Evolutionary conservation across 352 stramenopile species (phyloP).

Genomic region (Pythium dissotocum): DNA sequence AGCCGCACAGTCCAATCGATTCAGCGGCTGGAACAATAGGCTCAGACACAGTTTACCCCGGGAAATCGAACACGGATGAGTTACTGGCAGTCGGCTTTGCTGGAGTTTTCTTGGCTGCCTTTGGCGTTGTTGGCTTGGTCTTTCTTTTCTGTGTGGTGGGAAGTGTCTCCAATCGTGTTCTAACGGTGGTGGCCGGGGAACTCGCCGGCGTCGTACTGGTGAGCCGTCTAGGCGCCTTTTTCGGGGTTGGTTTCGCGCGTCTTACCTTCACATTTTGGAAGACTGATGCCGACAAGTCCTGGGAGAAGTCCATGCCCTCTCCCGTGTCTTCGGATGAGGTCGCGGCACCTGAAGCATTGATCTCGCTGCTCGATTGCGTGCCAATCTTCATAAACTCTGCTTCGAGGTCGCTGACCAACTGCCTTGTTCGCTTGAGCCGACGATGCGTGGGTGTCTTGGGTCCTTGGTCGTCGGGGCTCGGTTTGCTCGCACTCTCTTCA

Average conservation of each 20-base stretch:
- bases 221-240: background rate
- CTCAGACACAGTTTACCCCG: constrained; percentile 56
- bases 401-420: constrained; percentile 24
- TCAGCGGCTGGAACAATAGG: constrained; percentile 28
- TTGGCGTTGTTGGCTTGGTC: constrained; percentile 16
- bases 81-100: background rate
- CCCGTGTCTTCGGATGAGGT: constrained; percentile 16
- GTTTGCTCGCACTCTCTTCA: background rate
- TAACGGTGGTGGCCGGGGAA: too few species aligned
- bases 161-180: background rate
- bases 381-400: constrained; percentile 28
- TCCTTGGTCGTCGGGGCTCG: background rate
- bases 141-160: constrained; percentile 22
- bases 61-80: constrained; percentile 55
- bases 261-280: background rate
- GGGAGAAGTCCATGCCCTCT: constrained; percentile 15
- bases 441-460: constrained; percentile 6
- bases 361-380: constrained; percentile 17
- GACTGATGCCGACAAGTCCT: constrained; percentile 8
- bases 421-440: constrained; percentile 19
- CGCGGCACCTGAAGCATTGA: background rate
- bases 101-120: background rate
- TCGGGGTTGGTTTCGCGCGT: background rate
- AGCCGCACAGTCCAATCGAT: constrained; percentile 44
- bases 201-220: background rate